These are phyloP conservation scores for slime mould (Dictyostelium discoideum) DNA, from an alignment of 78 protist species.

Conservation along the genomic window dicty_2.7 NC_007088.5:2323501-2324000, in stretches of 20 bases:
- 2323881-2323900: not conserved
- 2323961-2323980: not conserved
- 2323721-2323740: not conserved
- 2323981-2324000: not conserved
- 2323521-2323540: slow-evolving; percentile 54
- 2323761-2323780: not conserved
- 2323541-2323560: not conserved
- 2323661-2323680: not conserved
- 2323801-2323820: not conserved
- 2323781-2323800: not conserved
- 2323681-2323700: not conserved
- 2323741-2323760: not conserved
- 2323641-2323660: not conserved
- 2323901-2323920: not conserved
- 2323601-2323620: slow-evolving; percentile 15
- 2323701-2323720: too few species aligned
- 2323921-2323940: not conserved
- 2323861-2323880: not conserved
- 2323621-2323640: not conserved
- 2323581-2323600: not conserved
- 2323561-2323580: slow-evolving; percentile 37
- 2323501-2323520: slow-evolving; percentile 53
- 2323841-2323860: not conserved
- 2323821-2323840: too few species aligned
- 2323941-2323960: not conserved